Evolutionary conservation across 768 basidiomycete genomes (phyloP).

Genomic region (Tulasnella sp.): DNA sequence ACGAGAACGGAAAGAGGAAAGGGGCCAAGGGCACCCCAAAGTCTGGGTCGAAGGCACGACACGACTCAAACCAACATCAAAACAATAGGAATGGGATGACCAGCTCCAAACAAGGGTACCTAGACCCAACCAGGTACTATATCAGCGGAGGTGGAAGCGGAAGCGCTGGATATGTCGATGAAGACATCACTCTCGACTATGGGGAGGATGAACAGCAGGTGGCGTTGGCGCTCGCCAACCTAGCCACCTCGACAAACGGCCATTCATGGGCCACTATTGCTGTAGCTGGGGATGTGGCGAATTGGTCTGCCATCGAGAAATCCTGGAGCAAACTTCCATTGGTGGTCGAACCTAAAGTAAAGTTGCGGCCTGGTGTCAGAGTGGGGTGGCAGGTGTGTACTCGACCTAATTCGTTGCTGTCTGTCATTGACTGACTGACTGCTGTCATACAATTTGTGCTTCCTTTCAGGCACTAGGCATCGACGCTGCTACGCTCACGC

Average conservation of each 20-base stretch:
- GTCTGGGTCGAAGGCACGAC: too few species aligned
- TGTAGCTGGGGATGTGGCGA: background rate
- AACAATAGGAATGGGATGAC: background rate
- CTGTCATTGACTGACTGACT: background rate
- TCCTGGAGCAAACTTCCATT: background rate
- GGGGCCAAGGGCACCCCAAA: background rate
- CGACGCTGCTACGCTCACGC: constrained; percentile 10
- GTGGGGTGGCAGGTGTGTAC: constrained; percentile 8
- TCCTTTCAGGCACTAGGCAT: constrained; percentile 7
- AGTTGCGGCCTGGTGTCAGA: background rate
- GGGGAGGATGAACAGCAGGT: background rate
- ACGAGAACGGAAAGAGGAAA: background rate
- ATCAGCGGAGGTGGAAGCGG: background rate
- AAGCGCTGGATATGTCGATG: background rate
- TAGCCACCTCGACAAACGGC: background rate
- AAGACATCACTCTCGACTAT: background rate
- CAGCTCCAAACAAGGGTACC: background rate
- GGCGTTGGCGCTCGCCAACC: background rate
- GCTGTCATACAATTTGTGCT: background rate
- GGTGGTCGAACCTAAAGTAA: background rate
- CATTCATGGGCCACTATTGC: background rate
- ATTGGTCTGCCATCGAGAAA: background rate
- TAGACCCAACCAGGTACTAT: background rate
- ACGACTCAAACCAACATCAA: too few species aligned
- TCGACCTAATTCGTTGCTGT: background rate